A percentile compares a stretch with the other conserved stretches of the same genome.
Evolutionary conservation across 2,329 filamentous ascomycete genomes (phyloP).

Genomic region (Calonectria crousiana): DNA sequence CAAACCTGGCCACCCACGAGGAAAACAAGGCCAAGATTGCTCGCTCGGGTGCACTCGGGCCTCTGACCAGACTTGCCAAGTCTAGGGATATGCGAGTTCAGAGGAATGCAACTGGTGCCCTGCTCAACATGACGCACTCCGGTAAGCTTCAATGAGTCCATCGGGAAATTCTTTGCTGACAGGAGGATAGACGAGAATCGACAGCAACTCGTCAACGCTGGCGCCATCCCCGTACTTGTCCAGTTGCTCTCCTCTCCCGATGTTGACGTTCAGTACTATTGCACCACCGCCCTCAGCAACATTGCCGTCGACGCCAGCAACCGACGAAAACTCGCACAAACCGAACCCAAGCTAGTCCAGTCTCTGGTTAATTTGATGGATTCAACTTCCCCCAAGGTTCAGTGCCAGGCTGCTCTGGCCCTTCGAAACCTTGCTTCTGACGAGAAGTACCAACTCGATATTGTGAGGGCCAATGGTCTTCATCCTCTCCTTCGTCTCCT

Average conservation of each 20-base stretch:
- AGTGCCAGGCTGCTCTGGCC: slow-evolving; percentile 95
- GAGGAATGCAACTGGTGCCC: slow-evolving; percentile 93
- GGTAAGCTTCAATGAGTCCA: slow-evolving; percentile 65
- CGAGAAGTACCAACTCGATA: slow-evolving; percentile 98
- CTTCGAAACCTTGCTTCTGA: slow-evolving; percentile 96
- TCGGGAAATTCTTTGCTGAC: slow-evolving; percentile 35
- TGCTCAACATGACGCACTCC: slow-evolving; percentile 99
- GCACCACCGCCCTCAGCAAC: slow-evolving; percentile 97
- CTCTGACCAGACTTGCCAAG: slow-evolving; percentile 91
- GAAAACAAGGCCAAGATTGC: slow-evolving; percentile 99
- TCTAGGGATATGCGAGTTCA: slow-evolving; percentile 99
- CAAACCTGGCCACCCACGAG: slow-evolving; percentile 96
- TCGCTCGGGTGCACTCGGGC: slow-evolving; percentile 90
- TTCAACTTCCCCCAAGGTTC: slow-evolving; percentile 95
- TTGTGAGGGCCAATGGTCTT: slow-evolving; percentile 89
- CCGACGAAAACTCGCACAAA: slow-evolving; percentile 89
- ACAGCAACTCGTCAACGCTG: slow-evolving; percentile 95
- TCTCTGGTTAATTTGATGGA: slow-evolving; percentile 97
- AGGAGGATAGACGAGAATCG: slow-evolving; percentile 85
- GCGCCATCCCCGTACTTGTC: slow-evolving; percentile 97
- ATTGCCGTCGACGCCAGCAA: slow-evolving; percentile 96
- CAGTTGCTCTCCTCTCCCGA: slow-evolving; percentile 93
- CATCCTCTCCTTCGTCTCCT: slow-evolving; percentile 88
- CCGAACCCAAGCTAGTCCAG: slow-evolving; percentile 91
- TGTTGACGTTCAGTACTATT: slow-evolving; percentile 99